Percentiles rank a stretch among this genome's conserved stretches.
Evolutionary conservation across 805 yeast genomes (phyloP).

Genomic region (Metschnikowia picachoensis): DNA sequence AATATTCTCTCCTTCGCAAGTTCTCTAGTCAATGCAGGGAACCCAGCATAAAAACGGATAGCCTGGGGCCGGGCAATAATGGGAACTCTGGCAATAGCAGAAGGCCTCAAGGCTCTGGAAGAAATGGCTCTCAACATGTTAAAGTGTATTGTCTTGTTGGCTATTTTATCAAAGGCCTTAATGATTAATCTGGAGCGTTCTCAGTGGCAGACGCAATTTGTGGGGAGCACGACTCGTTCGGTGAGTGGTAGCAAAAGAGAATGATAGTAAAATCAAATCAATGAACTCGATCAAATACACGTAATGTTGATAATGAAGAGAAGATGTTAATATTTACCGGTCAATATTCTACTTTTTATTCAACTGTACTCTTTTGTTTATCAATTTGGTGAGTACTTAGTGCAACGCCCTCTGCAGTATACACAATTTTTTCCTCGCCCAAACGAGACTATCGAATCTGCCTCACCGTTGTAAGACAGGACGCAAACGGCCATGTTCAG

Average conservation of each 20-base stretch:
- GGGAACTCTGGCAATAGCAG: slow-evolving; percentile 15
- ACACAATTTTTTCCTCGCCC: slow-evolving; percentile 6
- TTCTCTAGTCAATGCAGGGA: slow-evolving; percentile 61
- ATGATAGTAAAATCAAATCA: not conserved
- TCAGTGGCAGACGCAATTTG: slow-evolving; percentile 5
- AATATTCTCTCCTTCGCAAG: slow-evolving; percentile 56
- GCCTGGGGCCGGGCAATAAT: slow-evolving; percentile 16
- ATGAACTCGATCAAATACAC: no score
- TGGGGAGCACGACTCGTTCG: slow-evolving; percentile 1
- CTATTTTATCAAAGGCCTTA: not conserved
- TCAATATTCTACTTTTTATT: no score
- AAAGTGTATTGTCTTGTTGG: not conserved
- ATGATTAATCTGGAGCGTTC: not conserved
- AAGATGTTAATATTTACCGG: not conserved
- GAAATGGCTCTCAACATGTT: slow-evolving; percentile 33
- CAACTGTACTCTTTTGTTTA: no score
- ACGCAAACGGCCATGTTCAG: slow-evolving; percentile 11
- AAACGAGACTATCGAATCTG: not conserved
- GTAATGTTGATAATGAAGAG: not conserved
- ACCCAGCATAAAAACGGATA: slow-evolving; percentile 46
- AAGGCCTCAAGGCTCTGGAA: slow-evolving; percentile 20
- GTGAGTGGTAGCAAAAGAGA: not conserved
- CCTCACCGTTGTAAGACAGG: not conserved
- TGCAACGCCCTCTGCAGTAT: slow-evolving; percentile 1
- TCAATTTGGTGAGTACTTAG: no score